Evolutionary conservation across 257 asterid genomes (phyloP).

Genomic region (Solanum rostratum): DNA sequence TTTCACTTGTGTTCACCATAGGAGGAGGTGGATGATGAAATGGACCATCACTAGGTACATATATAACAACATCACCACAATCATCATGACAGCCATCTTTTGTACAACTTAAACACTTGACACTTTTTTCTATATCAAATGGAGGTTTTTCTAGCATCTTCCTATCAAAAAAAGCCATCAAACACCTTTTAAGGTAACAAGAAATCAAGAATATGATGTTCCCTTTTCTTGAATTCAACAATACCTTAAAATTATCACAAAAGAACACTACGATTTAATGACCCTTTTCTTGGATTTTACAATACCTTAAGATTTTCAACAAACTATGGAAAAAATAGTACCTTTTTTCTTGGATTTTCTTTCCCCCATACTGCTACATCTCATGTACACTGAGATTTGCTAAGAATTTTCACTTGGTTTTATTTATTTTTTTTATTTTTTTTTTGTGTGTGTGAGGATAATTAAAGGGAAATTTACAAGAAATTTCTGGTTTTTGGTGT

Average conservation of each 20-base stretch:
- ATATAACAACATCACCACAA: not conserved
- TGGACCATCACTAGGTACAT: not conserved
- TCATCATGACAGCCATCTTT: not conserved
- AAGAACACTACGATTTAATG: not conserved
- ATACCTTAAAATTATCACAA: not conserved
- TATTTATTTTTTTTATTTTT: not conserved
- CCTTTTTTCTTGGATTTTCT: not conserved
- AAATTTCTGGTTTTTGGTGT: not conserved
- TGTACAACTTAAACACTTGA: not conserved
- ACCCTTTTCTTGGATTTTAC: not conserved
- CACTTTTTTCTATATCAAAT: not conserved
- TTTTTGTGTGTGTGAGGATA: not conserved
- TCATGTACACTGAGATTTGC: not conserved
- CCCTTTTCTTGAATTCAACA: not conserved
- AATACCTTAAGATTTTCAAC: not conserved
- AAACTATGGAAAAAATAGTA: not conserved
- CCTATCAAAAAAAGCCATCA: not conserved
- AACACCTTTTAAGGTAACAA: not conserved
- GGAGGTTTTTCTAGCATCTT: not conserved
- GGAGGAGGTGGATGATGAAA: not conserved
- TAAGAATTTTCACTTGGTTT: not conserved
- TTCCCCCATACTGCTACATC: not conserved
- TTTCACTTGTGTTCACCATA: not conserved
- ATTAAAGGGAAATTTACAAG: constrained; percentile 1
- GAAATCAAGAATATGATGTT: not conserved